Conservation (phyloP, 2,329 filamentous ascomycete species). For the Colletotrichum lini region DNA sequence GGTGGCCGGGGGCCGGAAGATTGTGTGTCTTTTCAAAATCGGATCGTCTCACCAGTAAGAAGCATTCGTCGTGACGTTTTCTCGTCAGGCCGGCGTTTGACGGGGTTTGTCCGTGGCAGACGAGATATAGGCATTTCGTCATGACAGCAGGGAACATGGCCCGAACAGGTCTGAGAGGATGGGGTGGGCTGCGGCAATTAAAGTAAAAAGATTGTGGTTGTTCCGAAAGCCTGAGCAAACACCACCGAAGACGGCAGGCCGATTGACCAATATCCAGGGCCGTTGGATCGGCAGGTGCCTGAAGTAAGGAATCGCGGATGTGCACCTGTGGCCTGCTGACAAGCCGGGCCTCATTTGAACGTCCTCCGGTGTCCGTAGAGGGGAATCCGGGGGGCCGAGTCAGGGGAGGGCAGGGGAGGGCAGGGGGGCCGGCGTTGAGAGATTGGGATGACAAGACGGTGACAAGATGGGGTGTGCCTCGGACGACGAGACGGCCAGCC, state of each 20-base stretch:
- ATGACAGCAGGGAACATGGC: constrained; percentile 6
- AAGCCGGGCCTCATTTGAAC: constrained; percentile 34
- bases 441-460: constrained; percentile 22
- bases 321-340: constrained; percentile 22
- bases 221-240: neutral
- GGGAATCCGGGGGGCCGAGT: constrained; percentile 32
- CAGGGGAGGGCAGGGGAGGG: constrained; percentile 29
- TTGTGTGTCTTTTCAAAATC: neutral
- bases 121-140: constrained; percentile 22
- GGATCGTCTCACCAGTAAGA: neutral
- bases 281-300: constrained; percentile 29
- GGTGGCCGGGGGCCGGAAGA: neutral
- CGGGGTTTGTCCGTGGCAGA: neutral
- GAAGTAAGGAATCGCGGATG: neutral
- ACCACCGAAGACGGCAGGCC: constrained; percentile 14
- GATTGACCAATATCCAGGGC: neutral
- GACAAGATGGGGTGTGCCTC: too few relatives aligned
- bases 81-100: neutral
- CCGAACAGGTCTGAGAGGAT: neutral
- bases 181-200: constrained; percentile 16
- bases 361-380: constrained; percentile 37
- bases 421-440: constrained; percentile 1
- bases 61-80: neutral
- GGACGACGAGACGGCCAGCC: constrained; percentile 31
- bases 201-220: neutral